These are phyloP conservation scores for Neurospora tetraspora DNA, from an alignment of 495 filamentous ascomycete genomes.

Conservation along the genomic window DNA sequence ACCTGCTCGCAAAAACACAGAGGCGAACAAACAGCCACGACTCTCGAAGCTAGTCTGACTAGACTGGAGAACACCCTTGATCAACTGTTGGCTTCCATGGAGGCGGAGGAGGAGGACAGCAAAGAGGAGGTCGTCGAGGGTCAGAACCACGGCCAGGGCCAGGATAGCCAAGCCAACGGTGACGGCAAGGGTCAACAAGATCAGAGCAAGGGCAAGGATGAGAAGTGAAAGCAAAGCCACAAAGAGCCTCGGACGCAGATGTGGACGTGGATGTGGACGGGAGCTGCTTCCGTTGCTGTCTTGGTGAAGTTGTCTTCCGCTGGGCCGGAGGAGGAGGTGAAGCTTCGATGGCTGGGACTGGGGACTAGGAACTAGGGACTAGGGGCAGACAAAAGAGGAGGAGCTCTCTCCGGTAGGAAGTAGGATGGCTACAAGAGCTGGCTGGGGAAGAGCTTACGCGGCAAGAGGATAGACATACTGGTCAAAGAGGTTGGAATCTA, in stretches of 20 bases:
- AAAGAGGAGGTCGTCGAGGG: no score
- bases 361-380: not conserved
- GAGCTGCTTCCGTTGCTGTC: not conserved
- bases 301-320: not conserved
- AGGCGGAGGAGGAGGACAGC: not conserved
- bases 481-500: not conserved
- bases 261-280: not conserved
- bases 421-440: not conserved
- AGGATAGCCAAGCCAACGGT: not conserved
- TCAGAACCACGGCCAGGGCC: not conserved
- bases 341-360: not conserved
- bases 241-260: not conserved
- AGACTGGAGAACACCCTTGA: constrained; percentile 46
- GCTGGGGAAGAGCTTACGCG: not conserved
- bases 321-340: not conserved
- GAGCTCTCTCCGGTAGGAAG: not conserved
- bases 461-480: not conserved
- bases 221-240: not conserved
- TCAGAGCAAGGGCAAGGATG: not conserved
- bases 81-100: constrained; percentile 32
- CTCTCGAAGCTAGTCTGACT: constrained; percentile 43
- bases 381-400: not conserved
- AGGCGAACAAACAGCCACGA: constrained; percentile 44
- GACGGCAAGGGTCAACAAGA: not conserved
- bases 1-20: constrained; percentile 19